A percentile compares a stretch with the other conserved stretches of the same genome.
Evolutionary conservation across 2,329 filamentous ascomycete species (phyloP).

Genomic region (Alternaria dauci): DNA sequence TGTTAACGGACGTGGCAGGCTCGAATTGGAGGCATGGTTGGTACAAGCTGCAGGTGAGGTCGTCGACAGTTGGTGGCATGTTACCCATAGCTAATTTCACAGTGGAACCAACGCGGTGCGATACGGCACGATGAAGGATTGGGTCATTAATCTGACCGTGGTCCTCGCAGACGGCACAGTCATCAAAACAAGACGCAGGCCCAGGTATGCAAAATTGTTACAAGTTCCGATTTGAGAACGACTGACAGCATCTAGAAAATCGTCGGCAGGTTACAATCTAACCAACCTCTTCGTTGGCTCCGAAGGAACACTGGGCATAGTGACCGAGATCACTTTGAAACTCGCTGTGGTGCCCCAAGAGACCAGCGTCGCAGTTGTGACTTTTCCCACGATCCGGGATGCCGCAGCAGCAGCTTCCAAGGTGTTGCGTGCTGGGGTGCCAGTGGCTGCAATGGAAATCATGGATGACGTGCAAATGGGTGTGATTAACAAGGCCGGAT

Average conservation of each 20-base stretch:
- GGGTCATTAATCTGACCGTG: slow-evolving; percentile 83
- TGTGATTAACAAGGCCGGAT: slow-evolving; percentile 78
- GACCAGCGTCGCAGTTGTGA: slow-evolving; percentile 79
- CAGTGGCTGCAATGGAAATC: slow-evolving; percentile 80
- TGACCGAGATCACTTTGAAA: slow-evolving; percentile 85
- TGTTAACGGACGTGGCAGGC: slow-evolving; percentile 55
- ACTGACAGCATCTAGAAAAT: slow-evolving; percentile 61
- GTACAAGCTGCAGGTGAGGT: slow-evolving; percentile 67
- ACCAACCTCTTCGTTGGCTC: slow-evolving; percentile 82
- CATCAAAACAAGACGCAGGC: slow-evolving; percentile 80
- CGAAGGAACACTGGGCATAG: slow-evolving; percentile 81
- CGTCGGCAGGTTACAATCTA: slow-evolving; percentile 83
- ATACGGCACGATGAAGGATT: slow-evolving; percentile 89
- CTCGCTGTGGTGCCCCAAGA: slow-evolving; percentile 78
- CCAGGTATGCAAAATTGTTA: slow-evolving; percentile 56
- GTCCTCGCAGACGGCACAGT: slow-evolving; percentile 80
- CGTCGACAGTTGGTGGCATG: neutral
- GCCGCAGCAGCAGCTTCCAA: slow-evolving; percentile 77
- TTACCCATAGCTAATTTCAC: slow-evolving; percentile 18
- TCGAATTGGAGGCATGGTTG: slow-evolving; percentile 84
- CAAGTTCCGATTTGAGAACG: slow-evolving; percentile 11
- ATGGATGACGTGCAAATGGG: slow-evolving; percentile 91
- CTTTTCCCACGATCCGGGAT: slow-evolving; percentile 78
- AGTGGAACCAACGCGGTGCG: slow-evolving; percentile 81
- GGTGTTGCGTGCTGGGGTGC: slow-evolving; percentile 78